Evolutionary conservation across 163 green algal species (phyloP).

Genomic region (Scenedesmus sp.): DNA sequence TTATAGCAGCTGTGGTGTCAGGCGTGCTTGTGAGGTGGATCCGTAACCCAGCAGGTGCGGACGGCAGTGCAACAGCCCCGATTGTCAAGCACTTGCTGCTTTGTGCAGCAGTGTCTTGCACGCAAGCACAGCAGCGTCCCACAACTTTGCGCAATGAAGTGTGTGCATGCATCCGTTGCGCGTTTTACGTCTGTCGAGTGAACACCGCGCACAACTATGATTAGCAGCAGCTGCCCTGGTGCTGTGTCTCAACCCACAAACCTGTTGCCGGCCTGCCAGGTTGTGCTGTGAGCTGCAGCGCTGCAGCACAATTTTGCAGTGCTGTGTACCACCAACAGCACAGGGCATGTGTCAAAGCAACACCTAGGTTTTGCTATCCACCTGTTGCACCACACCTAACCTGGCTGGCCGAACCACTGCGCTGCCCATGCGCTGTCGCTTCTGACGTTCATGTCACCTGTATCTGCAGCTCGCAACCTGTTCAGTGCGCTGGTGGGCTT

Average conservation of each 20-base stretch:
- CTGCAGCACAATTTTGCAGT: no score
- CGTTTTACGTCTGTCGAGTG: no score
- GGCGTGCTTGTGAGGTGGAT: conserved; percentile 46
- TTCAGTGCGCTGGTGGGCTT: conserved; percentile 85
- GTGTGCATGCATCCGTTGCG: neutral
- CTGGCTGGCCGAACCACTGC: no score
- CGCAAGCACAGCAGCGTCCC: neutral
- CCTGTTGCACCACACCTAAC: neutral
- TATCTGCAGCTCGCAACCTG: conserved; percentile 78
- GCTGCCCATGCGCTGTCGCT: neutral
- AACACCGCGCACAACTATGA: neutral
- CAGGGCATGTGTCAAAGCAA: neutral
- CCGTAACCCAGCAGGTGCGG: conserved; percentile 31
- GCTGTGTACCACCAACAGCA: no score
- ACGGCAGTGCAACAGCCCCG: neutral
- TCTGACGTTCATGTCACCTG: neutral
- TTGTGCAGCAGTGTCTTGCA: neutral
- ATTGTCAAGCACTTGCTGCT: neutral
- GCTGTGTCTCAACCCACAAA: neutral
- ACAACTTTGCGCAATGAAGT: neutral
- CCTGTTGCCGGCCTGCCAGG: no score
- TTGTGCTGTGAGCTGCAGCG: no score
- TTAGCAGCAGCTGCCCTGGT: neutral
- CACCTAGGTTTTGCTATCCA: neutral
- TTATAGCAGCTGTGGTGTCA: conserved; percentile 28